Evolutionary conservation across 108 stramenopile genomes (phyloP).

Genomic region (Skeletonema tropicum): DNA sequence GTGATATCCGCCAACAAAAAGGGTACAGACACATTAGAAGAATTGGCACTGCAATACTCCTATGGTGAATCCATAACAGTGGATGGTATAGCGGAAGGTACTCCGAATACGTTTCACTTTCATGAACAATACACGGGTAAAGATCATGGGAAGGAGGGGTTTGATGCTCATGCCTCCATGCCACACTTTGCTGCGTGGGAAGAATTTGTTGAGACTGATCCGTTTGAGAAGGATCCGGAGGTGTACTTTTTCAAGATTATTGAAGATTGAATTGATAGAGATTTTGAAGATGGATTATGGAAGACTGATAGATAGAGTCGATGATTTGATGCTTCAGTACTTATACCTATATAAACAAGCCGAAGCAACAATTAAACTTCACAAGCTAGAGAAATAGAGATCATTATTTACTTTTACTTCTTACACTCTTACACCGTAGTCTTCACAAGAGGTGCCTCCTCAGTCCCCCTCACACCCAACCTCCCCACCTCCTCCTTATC

Average conservation of each 20-base stretch:
- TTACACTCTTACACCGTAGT: not conserved
- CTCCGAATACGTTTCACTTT: conserved; percentile 51
- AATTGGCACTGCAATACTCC: conserved; percentile 50
- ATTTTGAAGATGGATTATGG: no score
- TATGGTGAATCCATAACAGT: conserved; percentile 37
- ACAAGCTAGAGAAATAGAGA: not conserved
- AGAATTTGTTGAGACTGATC: conserved; percentile 47
- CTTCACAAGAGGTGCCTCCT: conserved; percentile 36
- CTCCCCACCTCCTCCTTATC: conserved; percentile 77
- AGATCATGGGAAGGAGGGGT: conserved; percentile 52
- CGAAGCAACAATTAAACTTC: no score
- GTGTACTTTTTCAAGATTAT: conserved; percentile 45
- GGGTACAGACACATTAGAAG: conserved; percentile 46
- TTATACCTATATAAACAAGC: no score
- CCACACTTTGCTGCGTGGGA: conserved; percentile 63
- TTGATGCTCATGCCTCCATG: conserved; percentile 51
- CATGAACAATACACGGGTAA: conserved; percentile 55
- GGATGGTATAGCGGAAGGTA: not conserved
- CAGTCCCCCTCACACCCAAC: conserved; percentile 73
- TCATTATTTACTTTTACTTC: no score
- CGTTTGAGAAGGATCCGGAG: conserved; percentile 45
- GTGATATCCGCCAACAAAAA: conserved; percentile 53
- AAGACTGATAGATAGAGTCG: no score
- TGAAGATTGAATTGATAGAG: conserved; percentile 2
- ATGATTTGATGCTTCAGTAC: no score